Base-by-base conservation (phyloP, 352 stramenopile genomes). In the Phytophthora hibernalis region DNA sequence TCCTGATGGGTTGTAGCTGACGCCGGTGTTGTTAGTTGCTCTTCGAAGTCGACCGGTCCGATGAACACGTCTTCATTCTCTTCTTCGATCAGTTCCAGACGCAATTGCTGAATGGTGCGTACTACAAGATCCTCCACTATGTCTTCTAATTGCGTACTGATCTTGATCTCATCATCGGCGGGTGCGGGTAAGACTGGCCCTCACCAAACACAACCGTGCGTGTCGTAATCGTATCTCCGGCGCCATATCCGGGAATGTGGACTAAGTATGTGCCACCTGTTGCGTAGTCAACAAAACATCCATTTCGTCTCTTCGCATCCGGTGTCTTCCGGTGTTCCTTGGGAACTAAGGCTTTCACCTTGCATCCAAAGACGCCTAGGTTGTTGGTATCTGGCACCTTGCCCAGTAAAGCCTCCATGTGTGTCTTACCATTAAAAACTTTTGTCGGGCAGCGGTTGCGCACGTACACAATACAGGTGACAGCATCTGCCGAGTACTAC, bases 381-480 rank as follows among this genome's bases (percentile, higher is more conserved):
- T 62, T 62, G 12, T 20, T 52, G 35, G 51, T 64, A 16, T 64
- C 45, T 1, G 43, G 30, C 20, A 13, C 31, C 26, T 26, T 31
- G 0, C 44, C 35, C 6, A 55, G 24, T 5, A 63, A 33, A 40
- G n/a, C 38, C 20, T 59, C 49, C 58, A 66, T 66, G 0, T 48
- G 48, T 4, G 58, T 54, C 37, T 66, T 66, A 0, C 38, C 42
- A 15, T 66, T 49, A 15, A 59, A 38, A 4, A 48, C 24, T n/a
- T 59, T 59, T 2, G 18, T 66, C 22, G 37, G 58, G 11, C 58
- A 54, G 4, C 49, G 58, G 13, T 66, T 66, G 16, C 48, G 38
- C 2, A 66, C 49, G 26, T 67, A 67, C 4, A 28, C 59, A 35
- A 40, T 40, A 22, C 49, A 60, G 1, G 60, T 43, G 3, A 67